A percentile compares a stretch with the other conserved stretches of the same genome.
Conservation (phyloP, 192 early-diverging fungal genomes). For the Rhizophagus sp. region DNA sequence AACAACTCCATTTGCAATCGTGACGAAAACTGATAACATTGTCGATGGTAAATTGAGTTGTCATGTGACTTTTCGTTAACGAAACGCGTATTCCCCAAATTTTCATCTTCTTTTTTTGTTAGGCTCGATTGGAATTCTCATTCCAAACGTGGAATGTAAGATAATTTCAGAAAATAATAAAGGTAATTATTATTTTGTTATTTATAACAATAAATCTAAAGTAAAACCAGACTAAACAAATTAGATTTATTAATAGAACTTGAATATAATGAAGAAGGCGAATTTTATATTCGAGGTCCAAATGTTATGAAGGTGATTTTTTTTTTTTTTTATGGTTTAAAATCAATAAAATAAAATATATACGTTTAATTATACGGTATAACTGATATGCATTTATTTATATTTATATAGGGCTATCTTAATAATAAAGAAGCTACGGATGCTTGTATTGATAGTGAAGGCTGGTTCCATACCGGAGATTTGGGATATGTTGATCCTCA, state of each 20-base stretch:
- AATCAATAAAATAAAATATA: too few species aligned
- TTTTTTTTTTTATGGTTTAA: neutral
- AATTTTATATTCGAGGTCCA: constrained; percentile 84
- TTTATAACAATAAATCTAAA: neutral
- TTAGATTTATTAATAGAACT: constrained; percentile 39
- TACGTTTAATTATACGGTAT: too few species aligned
- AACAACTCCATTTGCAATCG: constrained; percentile 55
- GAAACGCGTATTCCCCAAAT: neutral
- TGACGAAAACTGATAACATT: constrained; percentile 30
- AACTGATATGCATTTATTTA: constrained; percentile 32
- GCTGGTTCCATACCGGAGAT: constrained; percentile 85
- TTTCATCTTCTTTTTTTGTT: constrained; percentile 23
- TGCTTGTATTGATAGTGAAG: constrained; percentile 69
- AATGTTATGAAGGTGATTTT: constrained; percentile 78
- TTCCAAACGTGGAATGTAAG: constrained; percentile 73
- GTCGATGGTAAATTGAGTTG: constrained; percentile 33
- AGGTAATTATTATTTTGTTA: constrained; percentile 23
- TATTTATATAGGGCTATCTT: constrained; percentile 65
- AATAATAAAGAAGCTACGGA: constrained; percentile 75
- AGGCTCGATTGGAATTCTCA: constrained; percentile 68
- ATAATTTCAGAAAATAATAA: constrained; percentile 73
- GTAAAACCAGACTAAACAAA: neutral
- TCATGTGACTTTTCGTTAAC: neutral
- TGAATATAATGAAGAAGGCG: constrained; percentile 60
- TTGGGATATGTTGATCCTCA: constrained; percentile 66